phyloP scores from a whole-genome alignment of 495 filamentous ascomycete genomes.

The Bryoglossum gracile region DNA sequence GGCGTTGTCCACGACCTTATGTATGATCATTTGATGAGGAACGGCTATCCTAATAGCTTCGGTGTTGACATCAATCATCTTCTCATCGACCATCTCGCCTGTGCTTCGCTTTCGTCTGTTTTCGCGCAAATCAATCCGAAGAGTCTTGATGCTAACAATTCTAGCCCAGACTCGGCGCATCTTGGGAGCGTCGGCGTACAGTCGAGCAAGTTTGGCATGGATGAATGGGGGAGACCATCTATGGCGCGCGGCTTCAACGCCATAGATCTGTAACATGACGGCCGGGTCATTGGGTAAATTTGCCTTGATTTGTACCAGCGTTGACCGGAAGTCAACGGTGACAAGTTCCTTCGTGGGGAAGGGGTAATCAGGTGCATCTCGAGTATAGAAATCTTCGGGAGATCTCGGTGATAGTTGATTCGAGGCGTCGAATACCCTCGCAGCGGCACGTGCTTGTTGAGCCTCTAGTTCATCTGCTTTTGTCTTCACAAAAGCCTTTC shows the following conservation, averaged over 20 bases:
- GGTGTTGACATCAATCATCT: constrained; percentile 72
- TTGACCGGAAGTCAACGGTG: constrained; percentile 69
- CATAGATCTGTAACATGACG: constrained; percentile 83
- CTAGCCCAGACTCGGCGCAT: constrained; percentile 78
- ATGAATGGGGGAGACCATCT: constrained; percentile 77
- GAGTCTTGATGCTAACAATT: constrained; percentile 71
- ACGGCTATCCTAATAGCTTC: constrained; percentile 86
- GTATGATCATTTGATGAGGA: constrained; percentile 88
- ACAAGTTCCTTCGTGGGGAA: constrained; percentile 50
- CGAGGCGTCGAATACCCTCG: background rate
- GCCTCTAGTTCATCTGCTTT: constrained; percentile 23
- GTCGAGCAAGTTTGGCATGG: constrained; percentile 62
- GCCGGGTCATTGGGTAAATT: constrained; percentile 79
- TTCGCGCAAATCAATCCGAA: constrained; percentile 73
- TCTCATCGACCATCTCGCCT: constrained; percentile 58
- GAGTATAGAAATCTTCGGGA: constrained; percentile 14
- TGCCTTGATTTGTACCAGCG: constrained; percentile 80
- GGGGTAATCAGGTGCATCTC: constrained; percentile 15
- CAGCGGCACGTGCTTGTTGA: constrained; percentile 12
- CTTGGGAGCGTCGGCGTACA: constrained; percentile 81
- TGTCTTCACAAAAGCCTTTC: constrained; percentile 59
- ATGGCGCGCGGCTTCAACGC: constrained; percentile 72
- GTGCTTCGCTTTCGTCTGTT: constrained; percentile 57
- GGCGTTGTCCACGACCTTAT: constrained; percentile 87
- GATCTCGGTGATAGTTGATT: constrained; percentile 23